Percentiles rank a stretch among this genome's conserved stretches.
These are phyloP conservation scores for Globisporangium cylindrosporum DNA, from an alignment of 352 stramenopile species.

Conservation along the genomic window DNA sequence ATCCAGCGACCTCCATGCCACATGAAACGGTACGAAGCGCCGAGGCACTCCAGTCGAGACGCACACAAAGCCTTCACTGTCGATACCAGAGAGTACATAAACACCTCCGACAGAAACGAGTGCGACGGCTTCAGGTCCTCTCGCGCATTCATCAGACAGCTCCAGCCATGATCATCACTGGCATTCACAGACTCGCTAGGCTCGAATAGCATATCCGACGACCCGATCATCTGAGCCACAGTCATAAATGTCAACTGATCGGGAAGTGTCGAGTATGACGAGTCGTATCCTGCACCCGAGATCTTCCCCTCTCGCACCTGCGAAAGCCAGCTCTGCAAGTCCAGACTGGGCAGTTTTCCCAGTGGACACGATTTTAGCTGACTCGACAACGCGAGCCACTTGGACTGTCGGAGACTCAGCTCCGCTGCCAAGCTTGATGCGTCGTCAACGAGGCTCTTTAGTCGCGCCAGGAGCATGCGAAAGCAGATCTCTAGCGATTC, in stretches of 20 bases:
- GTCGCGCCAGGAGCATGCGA: conserved; percentile 12
- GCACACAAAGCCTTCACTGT: conserved; percentile 51
- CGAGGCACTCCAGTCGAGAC: conserved; percentile 50
- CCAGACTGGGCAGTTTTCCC: conserved; percentile 38
- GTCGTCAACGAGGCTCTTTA: conserved; percentile 25
- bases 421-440: conserved; percentile 22
- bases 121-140: conserved; percentile 49
- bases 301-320: conserved; percentile 81
- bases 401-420: conserved; percentile 47
- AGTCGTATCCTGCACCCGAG: conserved; percentile 62
- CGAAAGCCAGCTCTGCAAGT: conserved; percentile 71
- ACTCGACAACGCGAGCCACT: conserved; percentile 69
- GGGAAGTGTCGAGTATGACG: conserved; percentile 22
- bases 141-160: conserved; percentile 29
- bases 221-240: conserved; percentile 7
- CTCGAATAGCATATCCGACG: conserved; percentile 29
- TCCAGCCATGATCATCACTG: conserved; percentile 16
- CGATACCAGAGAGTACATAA: conserved; percentile 60
- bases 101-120: conserved; percentile 39
- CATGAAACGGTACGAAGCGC: conserved; percentile 47
- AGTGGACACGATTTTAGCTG: conserved; percentile 64
- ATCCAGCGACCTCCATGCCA: conserved; percentile 64
- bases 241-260: conserved; percentile 13
- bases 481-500: conserved; percentile 14
- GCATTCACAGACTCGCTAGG: neutral